Conservation (phyloP, 2,329 filamentous ascomycete species). For the Aspergillus terreus region DNA sequence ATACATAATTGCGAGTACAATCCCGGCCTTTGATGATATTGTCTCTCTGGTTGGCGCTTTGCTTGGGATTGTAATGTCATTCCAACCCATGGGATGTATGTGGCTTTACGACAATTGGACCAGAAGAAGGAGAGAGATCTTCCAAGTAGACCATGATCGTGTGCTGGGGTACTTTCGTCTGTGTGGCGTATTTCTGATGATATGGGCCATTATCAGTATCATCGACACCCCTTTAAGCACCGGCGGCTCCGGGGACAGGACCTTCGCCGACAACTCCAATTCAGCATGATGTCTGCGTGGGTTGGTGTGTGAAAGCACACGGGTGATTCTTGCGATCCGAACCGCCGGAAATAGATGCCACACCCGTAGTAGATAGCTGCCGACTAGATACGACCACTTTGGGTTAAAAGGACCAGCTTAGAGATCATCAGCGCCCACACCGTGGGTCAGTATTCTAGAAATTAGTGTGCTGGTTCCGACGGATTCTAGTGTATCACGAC, state of each 20-base stretch:
- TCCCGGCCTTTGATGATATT: conserved; percentile 18
- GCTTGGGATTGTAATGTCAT: conserved; percentile 15
- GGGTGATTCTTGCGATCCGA: neutral
- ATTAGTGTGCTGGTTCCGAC: neutral
- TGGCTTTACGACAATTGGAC: conserved; percentile 34
- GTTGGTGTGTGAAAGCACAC: neutral
- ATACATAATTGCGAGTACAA: conserved; percentile 19
- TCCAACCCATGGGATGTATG: conserved; percentile 18
- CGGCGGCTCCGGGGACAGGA: conserved; percentile 39
- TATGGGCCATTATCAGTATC: conserved; percentile 41
- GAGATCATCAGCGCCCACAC: neutral
- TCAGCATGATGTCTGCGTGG: conserved; percentile 3
- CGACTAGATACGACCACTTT: neutral
- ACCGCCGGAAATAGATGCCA: neutral
- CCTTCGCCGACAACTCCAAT: conserved; percentile 44
- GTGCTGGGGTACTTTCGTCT: conserved; percentile 29
- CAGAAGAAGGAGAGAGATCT: conserved; percentile 13
- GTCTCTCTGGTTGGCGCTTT: conserved; percentile 18
- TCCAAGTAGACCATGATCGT: conserved; percentile 17
- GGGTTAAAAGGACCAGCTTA: neutral
- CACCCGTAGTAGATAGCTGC: neutral
- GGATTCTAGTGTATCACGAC: neutral
- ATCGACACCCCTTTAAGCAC: conserved; percentile 34
- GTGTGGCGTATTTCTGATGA: conserved; percentile 40
- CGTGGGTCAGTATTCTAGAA: neutral